Percentiles rank a stretch among this genome's conserved stretches.
Evolutionary conservation across 768 basidiomycete species (phyloP).

Genomic region (Daedalea quercina): DNA sequence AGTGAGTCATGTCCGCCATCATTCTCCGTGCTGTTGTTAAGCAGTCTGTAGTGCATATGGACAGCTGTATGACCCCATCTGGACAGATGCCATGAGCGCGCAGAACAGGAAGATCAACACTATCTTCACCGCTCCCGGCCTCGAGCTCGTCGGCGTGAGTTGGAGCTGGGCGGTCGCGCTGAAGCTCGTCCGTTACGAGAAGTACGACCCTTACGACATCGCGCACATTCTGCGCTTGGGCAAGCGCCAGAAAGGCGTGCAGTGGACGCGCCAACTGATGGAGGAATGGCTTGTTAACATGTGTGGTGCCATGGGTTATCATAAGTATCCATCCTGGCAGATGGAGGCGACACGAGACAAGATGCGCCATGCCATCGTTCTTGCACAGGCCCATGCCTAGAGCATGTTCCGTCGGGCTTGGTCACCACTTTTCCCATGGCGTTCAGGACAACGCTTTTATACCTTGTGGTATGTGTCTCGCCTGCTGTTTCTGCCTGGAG

Average conservation of each 20-base stretch:
- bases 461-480: background rate
- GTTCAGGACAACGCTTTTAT: background rate
- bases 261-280: slow-evolving; percentile 49
- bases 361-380: slow-evolving; percentile 47
- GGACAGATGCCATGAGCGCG: slow-evolving; percentile 40
- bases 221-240: slow-evolving; percentile 63
- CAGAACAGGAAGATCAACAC: slow-evolving; percentile 50
- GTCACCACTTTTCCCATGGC: background rate
- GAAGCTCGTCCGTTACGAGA: slow-evolving; percentile 62
- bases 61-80: slow-evolving; percentile 51
- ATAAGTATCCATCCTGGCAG: slow-evolving; percentile 36
- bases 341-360: slow-evolving; percentile 39
- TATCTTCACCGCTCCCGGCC: slow-evolving; percentile 48
- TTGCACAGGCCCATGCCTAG: slow-evolving; percentile 3
- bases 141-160: slow-evolving; percentile 53
- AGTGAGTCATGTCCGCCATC: slow-evolving; percentile 35
- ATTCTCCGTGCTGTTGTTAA: background rate
- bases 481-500: background rate
- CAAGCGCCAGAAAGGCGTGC: slow-evolving; percentile 39
- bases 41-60: slow-evolving; percentile 14
- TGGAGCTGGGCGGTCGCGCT: slow-evolving; percentile 70
- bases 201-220: slow-evolving; percentile 59
- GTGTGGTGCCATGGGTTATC: slow-evolving; percentile 63
- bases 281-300: slow-evolving; percentile 50
- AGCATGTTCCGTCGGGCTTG: background rate